Percentiles rank a stretch among this genome's conserved stretches.
These are phyloP conservation scores for Antarctomyces pellizariae DNA, from an alignment of 495 filamentous ascomycete species.

Conservation along the genomic window DNA sequence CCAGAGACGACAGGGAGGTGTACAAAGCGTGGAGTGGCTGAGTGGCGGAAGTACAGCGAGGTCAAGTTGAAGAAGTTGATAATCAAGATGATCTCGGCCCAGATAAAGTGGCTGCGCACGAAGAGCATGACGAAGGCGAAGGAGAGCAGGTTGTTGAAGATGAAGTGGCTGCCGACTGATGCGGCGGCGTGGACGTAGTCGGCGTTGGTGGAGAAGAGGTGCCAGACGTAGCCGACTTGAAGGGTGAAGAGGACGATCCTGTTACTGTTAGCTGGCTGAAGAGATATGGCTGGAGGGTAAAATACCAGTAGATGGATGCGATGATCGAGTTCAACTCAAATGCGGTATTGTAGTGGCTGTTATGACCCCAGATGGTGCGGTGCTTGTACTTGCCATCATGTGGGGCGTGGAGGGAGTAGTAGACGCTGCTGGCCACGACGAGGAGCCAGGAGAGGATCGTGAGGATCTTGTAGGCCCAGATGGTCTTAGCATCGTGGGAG, in stretches of 20 bases:
- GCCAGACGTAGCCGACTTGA: slow-evolving; percentile 50
- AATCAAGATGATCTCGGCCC: slow-evolving; percentile 50
- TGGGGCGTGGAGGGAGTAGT: slow-evolving; percentile 41
- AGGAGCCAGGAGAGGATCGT: slow-evolving; percentile 51
- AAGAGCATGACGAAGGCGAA: slow-evolving; percentile 66
- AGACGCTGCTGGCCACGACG: slow-evolving; percentile 38
- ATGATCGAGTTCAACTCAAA: slow-evolving; percentile 54
- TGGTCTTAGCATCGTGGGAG: slow-evolving; percentile 24
- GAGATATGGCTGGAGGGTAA: background rate
- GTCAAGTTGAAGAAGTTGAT: slow-evolving; percentile 62
- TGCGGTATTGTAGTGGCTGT: slow-evolving; percentile 35
- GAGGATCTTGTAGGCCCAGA: slow-evolving; percentile 36
- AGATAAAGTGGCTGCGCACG: slow-evolving; percentile 44
- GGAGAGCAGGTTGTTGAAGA: slow-evolving; percentile 58
- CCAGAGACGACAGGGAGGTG: slow-evolving; percentile 51
- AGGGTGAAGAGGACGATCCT: slow-evolving; percentile 54
- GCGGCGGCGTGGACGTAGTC: slow-evolving; percentile 41
- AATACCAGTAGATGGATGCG: slow-evolving; percentile 55
- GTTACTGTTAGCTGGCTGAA: slow-evolving; percentile 3
- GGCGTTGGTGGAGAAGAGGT: slow-evolving; percentile 43
- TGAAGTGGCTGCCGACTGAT: slow-evolving; percentile 62
- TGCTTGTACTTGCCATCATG: slow-evolving; percentile 30
- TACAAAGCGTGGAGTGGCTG: slow-evolving; percentile 37
- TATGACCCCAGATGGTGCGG: slow-evolving; percentile 44
- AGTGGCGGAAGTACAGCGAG: slow-evolving; percentile 57